Evolutionary conservation across 345 rosid species (phyloP).

Genomic region (Dipteronia sinensis): DNA sequence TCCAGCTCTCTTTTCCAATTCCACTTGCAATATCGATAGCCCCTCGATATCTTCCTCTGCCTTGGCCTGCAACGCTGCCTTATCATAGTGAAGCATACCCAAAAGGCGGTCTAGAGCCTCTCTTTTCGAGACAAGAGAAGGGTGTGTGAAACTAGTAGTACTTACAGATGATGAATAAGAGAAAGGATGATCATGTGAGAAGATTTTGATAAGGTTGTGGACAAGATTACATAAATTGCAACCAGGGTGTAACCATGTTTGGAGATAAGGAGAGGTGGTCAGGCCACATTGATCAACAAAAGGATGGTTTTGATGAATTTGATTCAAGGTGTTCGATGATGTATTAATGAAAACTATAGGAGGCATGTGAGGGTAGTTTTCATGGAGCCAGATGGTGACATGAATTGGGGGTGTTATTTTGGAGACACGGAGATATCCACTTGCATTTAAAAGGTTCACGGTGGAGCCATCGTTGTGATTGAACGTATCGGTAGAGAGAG

Average conservation of each 20-base stretch:
- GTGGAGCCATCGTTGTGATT: conserved; percentile 65
- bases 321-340: conserved; percentile 16
- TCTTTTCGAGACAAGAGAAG: conserved; percentile 37
- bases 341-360: conserved; percentile 50
- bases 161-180: background rate
- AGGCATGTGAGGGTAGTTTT: conserved; percentile 58
- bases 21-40: conserved; percentile 38
- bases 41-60: conserved; percentile 43
- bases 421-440: conserved; percentile 44
- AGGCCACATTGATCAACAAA: conserved; percentile 59
- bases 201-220: conserved; percentile 48
- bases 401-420: conserved; percentile 35
- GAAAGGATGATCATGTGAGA: conserved; percentile 63
- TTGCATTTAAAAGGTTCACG: conserved; percentile 48
- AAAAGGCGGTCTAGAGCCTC: conserved; percentile 73
- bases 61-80: conserved; percentile 21
- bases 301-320: conserved; percentile 54
- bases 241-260: conserved; percentile 55
- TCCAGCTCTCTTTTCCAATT: conserved; percentile 31
- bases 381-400: conserved; percentile 68
- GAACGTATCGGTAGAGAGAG: conserved; percentile 43
- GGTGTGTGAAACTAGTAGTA: conserved; percentile 30
- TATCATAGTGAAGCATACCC: conserved; percentile 61
- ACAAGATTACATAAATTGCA: conserved; percentile 48
- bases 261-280: conserved; percentile 45